Evolutionary conservation across 2,329 filamentous ascomycete genomes (phyloP).

Genomic region (Lecanicillium sp.): DNA sequence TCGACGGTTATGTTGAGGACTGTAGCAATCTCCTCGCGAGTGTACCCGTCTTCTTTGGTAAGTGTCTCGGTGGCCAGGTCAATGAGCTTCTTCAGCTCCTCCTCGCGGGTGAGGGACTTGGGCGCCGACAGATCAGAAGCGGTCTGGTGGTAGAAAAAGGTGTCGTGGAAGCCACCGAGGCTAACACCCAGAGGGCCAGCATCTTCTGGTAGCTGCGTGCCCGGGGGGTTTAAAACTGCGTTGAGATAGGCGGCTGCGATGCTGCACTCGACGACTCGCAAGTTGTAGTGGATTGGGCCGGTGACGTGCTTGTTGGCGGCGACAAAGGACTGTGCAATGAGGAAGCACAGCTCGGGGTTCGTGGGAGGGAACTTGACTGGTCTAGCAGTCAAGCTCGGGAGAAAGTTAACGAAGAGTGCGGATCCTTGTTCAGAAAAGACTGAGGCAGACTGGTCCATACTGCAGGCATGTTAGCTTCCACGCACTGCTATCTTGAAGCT

Average conservation of each 20-base stretch:
- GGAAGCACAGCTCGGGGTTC: slow-evolving; percentile 75
- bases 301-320: slow-evolving; percentile 92
- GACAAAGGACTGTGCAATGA: slow-evolving; percentile 92
- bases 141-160: slow-evolving; percentile 55
- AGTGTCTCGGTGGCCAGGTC: slow-evolving; percentile 63
- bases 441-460: slow-evolving; percentile 96
- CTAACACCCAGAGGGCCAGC: slow-evolving; percentile 75
- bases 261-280: slow-evolving; percentile 91
- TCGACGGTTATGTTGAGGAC: slow-evolving; percentile 60
- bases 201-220: slow-evolving; percentile 62
- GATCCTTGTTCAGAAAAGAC: slow-evolving; percentile 84
- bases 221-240: slow-evolving; percentile 46
- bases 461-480: slow-evolving; percentile 21
- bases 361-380: slow-evolving; percentile 78
- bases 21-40: slow-evolving; percentile 71
- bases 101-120: slow-evolving; percentile 38
- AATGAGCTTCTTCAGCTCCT: slow-evolving; percentile 68
- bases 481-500: no score
- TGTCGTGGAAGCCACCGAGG: slow-evolving; percentile 78
- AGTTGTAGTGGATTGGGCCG: slow-evolving; percentile 89
- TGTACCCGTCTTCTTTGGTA: slow-evolving; percentile 74
- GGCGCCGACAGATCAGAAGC: slow-evolving; percentile 29
- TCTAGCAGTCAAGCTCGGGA: slow-evolving; percentile 64
- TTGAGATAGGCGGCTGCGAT: slow-evolving; percentile 68
- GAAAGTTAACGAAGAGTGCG: slow-evolving; percentile 85